Conservation (phyloP, 305 asterid species). For the Rubia tinctorum region DNA sequence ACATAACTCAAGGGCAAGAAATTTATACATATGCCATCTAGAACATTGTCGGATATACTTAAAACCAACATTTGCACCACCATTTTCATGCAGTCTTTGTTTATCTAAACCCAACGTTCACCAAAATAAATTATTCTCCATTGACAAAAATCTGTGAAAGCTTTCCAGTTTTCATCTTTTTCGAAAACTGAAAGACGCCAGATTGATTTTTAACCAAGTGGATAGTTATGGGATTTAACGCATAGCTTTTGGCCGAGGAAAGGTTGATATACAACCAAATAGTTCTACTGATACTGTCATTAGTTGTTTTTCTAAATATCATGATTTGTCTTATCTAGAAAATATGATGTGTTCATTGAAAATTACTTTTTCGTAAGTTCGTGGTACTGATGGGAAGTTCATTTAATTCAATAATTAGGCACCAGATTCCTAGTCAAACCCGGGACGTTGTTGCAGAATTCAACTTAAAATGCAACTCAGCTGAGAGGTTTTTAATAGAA, state of each 20-base stretch:
- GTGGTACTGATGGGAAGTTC: too few species aligned
- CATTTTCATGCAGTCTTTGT: too few species aligned
- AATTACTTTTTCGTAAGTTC: slow-evolving; percentile 38
- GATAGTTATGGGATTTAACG: slow-evolving; percentile 19
- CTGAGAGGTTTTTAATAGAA: too few species aligned
- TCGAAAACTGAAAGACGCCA: slow-evolving; percentile 18
- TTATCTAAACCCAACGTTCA: slow-evolving; percentile 46
- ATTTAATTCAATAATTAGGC: too few species aligned
- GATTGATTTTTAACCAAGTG: slow-evolving; percentile 13
- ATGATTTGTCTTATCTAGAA: not conserved
- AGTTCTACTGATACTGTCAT: slow-evolving; percentile 42
- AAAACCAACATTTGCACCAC: too few species aligned
- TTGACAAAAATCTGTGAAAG: slow-evolving; percentile 17
- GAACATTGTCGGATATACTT: too few species aligned
- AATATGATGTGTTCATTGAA: too few species aligned
- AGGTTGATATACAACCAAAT: not conserved
- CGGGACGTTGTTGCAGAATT: too few species aligned
- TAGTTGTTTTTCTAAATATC: too few species aligned
- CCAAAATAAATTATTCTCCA: slow-evolving; percentile 30
- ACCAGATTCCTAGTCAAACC: too few species aligned
- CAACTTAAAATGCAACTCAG: too few species aligned
- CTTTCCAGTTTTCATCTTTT: slow-evolving; percentile 31
- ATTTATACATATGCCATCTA: too few species aligned
- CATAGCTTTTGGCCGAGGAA: slow-evolving; percentile 37
- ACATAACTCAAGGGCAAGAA: not conserved